These are phyloP conservation scores for Oryza officinalis DNA, from an alignment of 176 grass and related monocot genomes.

Conservation along the genomic window DNA sequence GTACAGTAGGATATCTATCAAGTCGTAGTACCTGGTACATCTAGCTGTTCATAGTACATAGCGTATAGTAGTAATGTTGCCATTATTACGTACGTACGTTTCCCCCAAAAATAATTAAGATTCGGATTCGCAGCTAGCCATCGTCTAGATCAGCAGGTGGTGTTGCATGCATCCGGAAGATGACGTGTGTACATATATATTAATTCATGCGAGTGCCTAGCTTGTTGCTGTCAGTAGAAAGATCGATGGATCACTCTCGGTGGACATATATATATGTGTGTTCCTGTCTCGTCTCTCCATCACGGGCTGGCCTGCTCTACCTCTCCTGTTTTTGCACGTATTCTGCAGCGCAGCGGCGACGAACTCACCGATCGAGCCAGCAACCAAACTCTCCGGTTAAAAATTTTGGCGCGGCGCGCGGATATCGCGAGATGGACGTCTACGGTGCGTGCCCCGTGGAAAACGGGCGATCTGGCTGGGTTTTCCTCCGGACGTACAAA, in stretches of 20 bases:
- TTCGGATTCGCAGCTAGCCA: neutral
- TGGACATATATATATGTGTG: too few species aligned
- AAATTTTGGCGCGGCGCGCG: neutral
- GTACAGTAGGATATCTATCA: neutral
- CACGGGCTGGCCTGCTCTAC: neutral
- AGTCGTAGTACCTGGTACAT: neutral
- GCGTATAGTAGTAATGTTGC: neutral
- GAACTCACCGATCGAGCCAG: neutral
- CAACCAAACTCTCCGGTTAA: neutral
- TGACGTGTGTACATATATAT: neutral
- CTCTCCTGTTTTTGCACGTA: neutral
- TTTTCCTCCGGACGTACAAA: neutral
- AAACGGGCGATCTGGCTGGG: neutral
- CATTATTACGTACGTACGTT: neutral
- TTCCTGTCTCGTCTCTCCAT: neutral
- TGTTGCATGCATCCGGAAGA: neutral
- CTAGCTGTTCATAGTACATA: too few species aligned
- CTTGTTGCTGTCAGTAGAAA: conserved; percentile 38
- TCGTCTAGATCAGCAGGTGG: neutral
- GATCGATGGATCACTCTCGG: neutral
- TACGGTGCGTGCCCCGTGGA: neutral
- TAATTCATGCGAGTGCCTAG: neutral
- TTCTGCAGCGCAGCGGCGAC: neutral
- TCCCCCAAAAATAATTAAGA: neutral
- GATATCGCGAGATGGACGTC: neutral